phyloP scores from a whole-genome alignment of 306 rosid species.

The Casuarina equisetifolia region DNA sequence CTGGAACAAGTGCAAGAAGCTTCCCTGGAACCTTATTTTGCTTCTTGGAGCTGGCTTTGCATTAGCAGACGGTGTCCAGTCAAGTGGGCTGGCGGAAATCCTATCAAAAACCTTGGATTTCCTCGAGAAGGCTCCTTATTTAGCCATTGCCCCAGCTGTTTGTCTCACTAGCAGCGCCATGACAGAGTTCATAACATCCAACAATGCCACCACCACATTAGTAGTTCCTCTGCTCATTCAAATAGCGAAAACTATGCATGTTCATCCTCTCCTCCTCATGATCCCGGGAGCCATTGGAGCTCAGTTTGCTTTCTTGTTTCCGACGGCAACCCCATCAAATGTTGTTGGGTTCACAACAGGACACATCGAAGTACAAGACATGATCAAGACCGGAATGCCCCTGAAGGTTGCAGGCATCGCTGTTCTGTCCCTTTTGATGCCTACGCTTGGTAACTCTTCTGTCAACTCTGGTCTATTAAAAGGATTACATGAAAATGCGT shows the following conservation, averaged over 20 bases:
- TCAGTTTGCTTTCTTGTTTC: slow-evolving; percentile 75
- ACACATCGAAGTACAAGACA: slow-evolving; percentile 61
- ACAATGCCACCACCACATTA: slow-evolving; percentile 81
- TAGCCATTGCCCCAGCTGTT: slow-evolving; percentile 69
- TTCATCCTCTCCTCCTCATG: slow-evolving; percentile 80
- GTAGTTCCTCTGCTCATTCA: slow-evolving; percentile 65
- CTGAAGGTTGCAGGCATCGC: slow-evolving; percentile 65
- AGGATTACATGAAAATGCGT: neutral
- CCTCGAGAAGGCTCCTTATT: slow-evolving; percentile 60
- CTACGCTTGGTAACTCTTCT: slow-evolving; percentile 60
- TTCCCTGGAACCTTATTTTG: slow-evolving; percentile 82
- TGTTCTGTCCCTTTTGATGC: slow-evolving; percentile 64
- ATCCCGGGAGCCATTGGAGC: slow-evolving; percentile 82
- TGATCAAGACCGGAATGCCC: slow-evolving; percentile 76
- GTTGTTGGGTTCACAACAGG: slow-evolving; percentile 82
- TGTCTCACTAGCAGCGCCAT: slow-evolving; percentile 63
- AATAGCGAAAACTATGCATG: slow-evolving; percentile 59
- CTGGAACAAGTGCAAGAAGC: slow-evolving; percentile 88
- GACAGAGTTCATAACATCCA: slow-evolving; percentile 78
- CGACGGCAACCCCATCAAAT: slow-evolving; percentile 81
- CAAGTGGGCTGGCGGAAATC: slow-evolving; percentile 71
- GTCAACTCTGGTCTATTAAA: no score
- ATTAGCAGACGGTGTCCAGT: slow-evolving; percentile 76
- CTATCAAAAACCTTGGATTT: slow-evolving; percentile 55
- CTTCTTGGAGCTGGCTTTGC: slow-evolving; percentile 92